These are phyloP conservation scores for Mikania micrantha DNA, from an alignment of 129 eudicot species.

Conservation along the genomic window DNA sequence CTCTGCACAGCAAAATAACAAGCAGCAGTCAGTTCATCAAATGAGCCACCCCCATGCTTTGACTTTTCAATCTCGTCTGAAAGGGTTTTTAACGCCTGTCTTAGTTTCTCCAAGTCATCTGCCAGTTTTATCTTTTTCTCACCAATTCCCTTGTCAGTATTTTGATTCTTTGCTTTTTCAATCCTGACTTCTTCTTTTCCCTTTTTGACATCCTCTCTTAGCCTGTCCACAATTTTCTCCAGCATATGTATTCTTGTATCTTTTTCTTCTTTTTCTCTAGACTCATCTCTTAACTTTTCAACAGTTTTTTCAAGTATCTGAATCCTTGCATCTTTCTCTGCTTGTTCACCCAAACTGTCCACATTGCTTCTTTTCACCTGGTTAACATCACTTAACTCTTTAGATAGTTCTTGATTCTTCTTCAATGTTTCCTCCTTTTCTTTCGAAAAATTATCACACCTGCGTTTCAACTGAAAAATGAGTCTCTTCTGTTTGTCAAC, in stretches of 20 bases:
- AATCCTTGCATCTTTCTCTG: conserved; percentile 67
- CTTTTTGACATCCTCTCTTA: conserved; percentile 52
- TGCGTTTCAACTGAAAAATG: conserved; percentile 30
- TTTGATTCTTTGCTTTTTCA: conserved; percentile 39
- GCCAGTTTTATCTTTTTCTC: conserved; percentile 36
- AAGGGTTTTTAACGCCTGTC: conserved; percentile 3
- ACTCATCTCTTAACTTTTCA: conserved; percentile 57
- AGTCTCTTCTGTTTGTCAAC: conserved; percentile 39
- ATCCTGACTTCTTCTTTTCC: conserved; percentile 40
- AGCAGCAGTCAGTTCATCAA: conserved; percentile 1
- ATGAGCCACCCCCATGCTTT: neutral
- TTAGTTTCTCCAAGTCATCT: conserved; percentile 53
- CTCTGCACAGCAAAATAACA: conserved; percentile 28
- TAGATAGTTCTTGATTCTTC: conserved; percentile 56
- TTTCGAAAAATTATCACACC: conserved; percentile 40
- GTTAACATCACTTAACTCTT: conserved; percentile 61
- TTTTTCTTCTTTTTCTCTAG: conserved; percentile 44
- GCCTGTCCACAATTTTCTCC: conserved; percentile 57
- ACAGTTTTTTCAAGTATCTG: conserved; percentile 75
- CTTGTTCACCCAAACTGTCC: conserved; percentile 51
- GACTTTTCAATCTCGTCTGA: neutral
- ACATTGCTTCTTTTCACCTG: conserved; percentile 37
- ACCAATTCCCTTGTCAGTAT: conserved; percentile 24
- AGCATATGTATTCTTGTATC: conserved; percentile 57
- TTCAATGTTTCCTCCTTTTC: conserved; percentile 67